A percentile compares a stretch with the other conserved stretches of the same genome.
Conservation (phyloP, 2,329 filamentous ascomycete species). For the Fusarium avenaceum region DNA sequence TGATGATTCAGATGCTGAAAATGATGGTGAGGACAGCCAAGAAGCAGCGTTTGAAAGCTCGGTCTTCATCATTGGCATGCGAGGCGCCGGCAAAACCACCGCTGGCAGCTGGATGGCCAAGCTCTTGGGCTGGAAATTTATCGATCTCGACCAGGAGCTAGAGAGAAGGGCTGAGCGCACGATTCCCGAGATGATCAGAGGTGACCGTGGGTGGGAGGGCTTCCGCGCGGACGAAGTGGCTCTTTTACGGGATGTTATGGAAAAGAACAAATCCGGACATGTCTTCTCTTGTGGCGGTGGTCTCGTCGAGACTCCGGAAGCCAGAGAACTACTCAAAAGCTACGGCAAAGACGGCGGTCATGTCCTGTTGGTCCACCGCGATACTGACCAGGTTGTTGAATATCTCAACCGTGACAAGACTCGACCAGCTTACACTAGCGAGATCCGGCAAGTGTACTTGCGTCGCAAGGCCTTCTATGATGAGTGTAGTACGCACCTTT, state of each 20-base stretch:
- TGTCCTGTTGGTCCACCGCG: slow-evolving; percentile 87
- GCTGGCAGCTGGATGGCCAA: slow-evolving; percentile 87
- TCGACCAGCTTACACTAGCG: slow-evolving; percentile 90
- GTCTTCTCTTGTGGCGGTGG: slow-evolving; percentile 96
- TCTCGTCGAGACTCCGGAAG: slow-evolving; percentile 86
- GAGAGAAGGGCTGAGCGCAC: slow-evolving; percentile 79
- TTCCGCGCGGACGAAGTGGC: slow-evolving; percentile 86
- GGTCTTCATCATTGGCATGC: slow-evolving; percentile 96
- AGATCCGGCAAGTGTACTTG: slow-evolving; percentile 91
- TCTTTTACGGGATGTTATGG: slow-evolving; percentile 79
- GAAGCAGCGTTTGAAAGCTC: slow-evolving; percentile 66
- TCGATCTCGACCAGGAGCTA: slow-evolving; percentile 90
- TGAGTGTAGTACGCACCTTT: slow-evolving; percentile 94
- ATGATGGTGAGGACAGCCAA: slow-evolving; percentile 28
- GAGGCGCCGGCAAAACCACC: slow-evolving; percentile 96
- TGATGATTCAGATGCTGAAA: slow-evolving; percentile 65
- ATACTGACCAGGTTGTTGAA: slow-evolving; percentile 88
- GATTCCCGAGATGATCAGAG: slow-evolving; percentile 87
- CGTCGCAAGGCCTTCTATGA: slow-evolving; percentile 91
- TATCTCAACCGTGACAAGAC: slow-evolving; percentile 92
- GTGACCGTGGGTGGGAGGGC: slow-evolving; percentile 82
- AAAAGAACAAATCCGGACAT: slow-evolving; percentile 79
- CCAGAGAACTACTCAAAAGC: slow-evolving; percentile 79
- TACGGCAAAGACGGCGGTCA: slow-evolving; percentile 83
- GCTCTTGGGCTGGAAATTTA: slow-evolving; percentile 79